These are phyloP conservation scores for Pestalotiopsis sp. DNA, from an alignment of 2,329 filamentous ascomycete genomes.

Conservation along the genomic window DNA sequence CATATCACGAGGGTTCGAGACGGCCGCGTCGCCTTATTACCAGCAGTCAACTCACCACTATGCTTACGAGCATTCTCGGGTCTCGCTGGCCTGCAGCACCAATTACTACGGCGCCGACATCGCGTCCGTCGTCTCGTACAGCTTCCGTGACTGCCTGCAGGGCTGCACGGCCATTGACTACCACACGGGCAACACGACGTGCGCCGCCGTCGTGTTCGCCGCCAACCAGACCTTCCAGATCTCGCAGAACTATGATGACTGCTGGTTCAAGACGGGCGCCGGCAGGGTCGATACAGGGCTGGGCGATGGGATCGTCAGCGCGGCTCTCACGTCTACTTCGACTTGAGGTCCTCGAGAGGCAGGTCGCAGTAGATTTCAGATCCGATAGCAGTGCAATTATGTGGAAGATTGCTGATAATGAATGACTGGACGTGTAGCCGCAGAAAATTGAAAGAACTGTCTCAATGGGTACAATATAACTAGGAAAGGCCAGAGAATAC, in stretches of 20 bases:
- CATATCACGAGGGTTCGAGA: too few relatives aligned
- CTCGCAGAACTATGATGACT: background rate
- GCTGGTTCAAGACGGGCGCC: background rate
- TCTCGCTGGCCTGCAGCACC: conserved; percentile 12
- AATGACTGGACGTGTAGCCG: too few relatives aligned
- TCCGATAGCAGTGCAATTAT: too few relatives aligned
- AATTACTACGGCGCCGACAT: conserved; percentile 16
- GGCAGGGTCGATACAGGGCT: background rate
- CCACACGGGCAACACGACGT: conserved; percentile 16
- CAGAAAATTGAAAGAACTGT: too few relatives aligned
- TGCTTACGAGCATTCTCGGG: too few relatives aligned
- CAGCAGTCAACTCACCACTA: too few relatives aligned
- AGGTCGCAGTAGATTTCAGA: too few relatives aligned
- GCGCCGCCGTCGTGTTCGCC: conserved; percentile 15
- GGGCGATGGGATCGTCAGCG: background rate
- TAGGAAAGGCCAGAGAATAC: too few relatives aligned
- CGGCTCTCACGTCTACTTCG: background rate
- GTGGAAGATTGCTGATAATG: too few relatives aligned
- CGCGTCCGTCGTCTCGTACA: conserved; percentile 19
- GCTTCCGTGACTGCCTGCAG: conserved; percentile 20
- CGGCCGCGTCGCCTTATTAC: too few relatives aligned
- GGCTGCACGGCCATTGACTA: conserved; percentile 21
- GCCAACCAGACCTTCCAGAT: conserved; percentile 15
- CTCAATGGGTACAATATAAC: too few relatives aligned
- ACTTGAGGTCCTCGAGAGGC: background rate